Base-by-base conservation (phyloP, 495 filamentous ascomycete species). In the Ascobolus immersus region DNA sequence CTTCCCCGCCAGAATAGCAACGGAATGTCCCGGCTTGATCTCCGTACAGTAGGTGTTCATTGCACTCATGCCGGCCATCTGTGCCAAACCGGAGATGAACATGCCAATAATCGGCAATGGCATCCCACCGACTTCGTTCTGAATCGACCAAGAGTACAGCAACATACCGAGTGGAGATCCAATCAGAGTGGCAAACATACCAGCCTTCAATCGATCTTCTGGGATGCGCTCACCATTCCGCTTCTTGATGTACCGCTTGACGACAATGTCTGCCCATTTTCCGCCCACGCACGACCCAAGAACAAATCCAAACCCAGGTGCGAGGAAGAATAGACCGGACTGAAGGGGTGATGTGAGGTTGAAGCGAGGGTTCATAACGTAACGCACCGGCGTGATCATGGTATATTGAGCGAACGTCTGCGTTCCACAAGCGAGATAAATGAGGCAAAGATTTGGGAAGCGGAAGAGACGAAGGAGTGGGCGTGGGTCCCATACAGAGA, bases 351-450 rank as follows among this genome's bases (percentile, higher is more conserved):
- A n/a, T n/a, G n/a, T n/a, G 13, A 80, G 60, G 38, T 69, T 36
- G 54, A 77, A 79, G 12, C 73, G 63, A 8, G 73, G 72, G 43
- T 77, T 77, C 0, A 80, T 51, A 5, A 77, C 66, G 44, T 74
- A 77, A 18, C 71, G 68, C 44, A 77, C 77, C 1, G 73, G 72
- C 2, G 73, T 78, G 10, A 78, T 55, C 3, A 77, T 57, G 17
- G 59, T 64, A 43, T 77, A 79, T 58, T 73, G 71, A 41, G 73
- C 76, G 69, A 67, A 77, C 32, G 77, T 64, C 1, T 76, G 56
- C 18, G 64, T 58, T 1, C 61, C 59, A 13, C 63, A 64, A 1
- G 69, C 67, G 0, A 77, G 38, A 4, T 61, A 66, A 0, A 63
- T 63, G 35, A 67, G 57, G 32, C 72, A 53, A 9, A 77, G 55